phyloP scores from a whole-genome alignment of 345 rosid species.

The Eucalyptus victrix region DNA sequence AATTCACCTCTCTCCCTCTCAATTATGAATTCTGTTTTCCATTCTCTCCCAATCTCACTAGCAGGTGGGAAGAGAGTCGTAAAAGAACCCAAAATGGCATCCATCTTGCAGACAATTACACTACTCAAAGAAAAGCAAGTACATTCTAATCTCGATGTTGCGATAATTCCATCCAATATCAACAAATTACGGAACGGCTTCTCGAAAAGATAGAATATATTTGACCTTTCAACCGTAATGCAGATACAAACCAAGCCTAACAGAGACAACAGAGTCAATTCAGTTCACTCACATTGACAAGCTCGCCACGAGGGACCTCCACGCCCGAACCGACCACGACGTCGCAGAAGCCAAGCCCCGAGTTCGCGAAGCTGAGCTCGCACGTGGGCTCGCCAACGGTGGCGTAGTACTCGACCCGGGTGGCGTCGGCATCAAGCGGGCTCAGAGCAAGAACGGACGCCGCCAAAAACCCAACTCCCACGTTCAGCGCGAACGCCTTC shows the following conservation, averaged over 20 bases:
- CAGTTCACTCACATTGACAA: slow-evolving; percentile 47
- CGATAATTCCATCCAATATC: neutral
- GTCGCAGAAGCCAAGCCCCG: slow-evolving; percentile 93
- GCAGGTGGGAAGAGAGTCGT: neutral
- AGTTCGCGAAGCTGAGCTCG: slow-evolving; percentile 47
- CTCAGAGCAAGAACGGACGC: slow-evolving; percentile 52
- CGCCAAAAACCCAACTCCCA: slow-evolving; percentile 62
- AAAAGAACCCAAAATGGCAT: neutral
- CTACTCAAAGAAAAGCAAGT: neutral
- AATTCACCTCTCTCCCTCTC: neutral
- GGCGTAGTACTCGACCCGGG: slow-evolving; percentile 79
- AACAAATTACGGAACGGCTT: neutral
- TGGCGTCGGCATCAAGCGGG: slow-evolving; percentile 74
- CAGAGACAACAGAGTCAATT: neutral
- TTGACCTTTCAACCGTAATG: neutral
- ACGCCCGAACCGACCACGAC: slow-evolving; percentile 47
- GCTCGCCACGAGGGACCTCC: slow-evolving; percentile 68
- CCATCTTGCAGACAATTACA: neutral
- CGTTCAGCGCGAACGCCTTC: slow-evolving; percentile 17
- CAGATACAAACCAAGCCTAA: neutral
- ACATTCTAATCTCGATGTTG: neutral
- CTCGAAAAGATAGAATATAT: neutral
- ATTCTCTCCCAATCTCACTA: neutral
- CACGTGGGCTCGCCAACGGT: slow-evolving; percentile 78
- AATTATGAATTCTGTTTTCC: neutral